A percentile compares a stretch with the other conserved stretches of the same genome.
Evolutionary conservation across 2,329 filamentous ascomycete genomes (phyloP).

Genomic region (Stagonosporopsis cucurbitacearum): DNA sequence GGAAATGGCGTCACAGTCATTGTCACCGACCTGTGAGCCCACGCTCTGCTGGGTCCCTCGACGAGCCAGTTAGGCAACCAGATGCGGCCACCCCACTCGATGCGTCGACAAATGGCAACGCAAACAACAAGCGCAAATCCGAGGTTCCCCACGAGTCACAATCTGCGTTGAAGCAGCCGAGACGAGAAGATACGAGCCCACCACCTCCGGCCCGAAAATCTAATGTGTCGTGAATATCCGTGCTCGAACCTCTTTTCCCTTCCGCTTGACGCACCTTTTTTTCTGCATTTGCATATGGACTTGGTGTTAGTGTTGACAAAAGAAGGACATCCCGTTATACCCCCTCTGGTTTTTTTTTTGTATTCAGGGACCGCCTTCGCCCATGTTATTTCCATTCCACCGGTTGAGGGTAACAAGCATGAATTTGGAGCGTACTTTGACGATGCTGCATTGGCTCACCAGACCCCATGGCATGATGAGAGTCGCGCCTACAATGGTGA

Average conservation of each 20-base stretch:
- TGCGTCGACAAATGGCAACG: slow-evolving; percentile 3
- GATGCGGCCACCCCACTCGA: neutral
- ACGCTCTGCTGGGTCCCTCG: slow-evolving; percentile 4
- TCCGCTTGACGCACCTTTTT: slow-evolving; percentile 13
- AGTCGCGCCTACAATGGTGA: neutral
- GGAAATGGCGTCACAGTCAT: slow-evolving; percentile 21
- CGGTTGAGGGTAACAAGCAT: neutral
- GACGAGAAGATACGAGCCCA: slow-evolving; percentile 14
- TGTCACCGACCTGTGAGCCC: slow-evolving; percentile 8
- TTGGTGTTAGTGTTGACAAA: slow-evolving; percentile 27
- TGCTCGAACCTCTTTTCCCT: neutral
- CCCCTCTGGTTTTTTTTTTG: slow-evolving; percentile 22
- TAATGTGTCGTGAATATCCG: slow-evolving; percentile 17
- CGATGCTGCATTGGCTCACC: neutral
- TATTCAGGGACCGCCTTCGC: neutral
- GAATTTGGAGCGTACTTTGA: neutral
- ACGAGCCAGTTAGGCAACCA: slow-evolving; percentile 14
- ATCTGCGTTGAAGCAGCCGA: slow-evolving; percentile 23
- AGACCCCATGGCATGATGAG: neutral
- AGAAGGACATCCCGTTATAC: slow-evolving; percentile 29
- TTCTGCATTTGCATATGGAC: slow-evolving; percentile 29
- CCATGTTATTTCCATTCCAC: neutral
- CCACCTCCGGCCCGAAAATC: slow-evolving; percentile 24
- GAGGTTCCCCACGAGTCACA: slow-evolving; percentile 18
- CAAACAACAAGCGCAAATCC: slow-evolving; percentile 28